Conservation (phyloP, 768 basidiomycete species). For the Ramaria sp. region DNA sequence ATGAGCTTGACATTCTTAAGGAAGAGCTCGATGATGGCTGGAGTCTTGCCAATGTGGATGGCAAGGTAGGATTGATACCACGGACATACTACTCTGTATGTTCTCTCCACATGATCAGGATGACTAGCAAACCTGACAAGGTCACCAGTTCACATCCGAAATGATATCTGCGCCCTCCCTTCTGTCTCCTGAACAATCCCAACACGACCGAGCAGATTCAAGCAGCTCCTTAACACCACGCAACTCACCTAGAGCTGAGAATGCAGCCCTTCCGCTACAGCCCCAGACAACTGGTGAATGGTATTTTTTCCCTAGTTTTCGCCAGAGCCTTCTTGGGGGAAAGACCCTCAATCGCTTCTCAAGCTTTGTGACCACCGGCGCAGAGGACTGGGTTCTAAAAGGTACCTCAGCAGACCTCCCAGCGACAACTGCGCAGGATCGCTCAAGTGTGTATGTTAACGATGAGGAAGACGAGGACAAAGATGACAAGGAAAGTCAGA, state of each 20-base stretch:
- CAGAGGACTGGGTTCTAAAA: constrained; percentile 73
- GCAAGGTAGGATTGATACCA: constrained; percentile 60
- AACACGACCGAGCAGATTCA: constrained; percentile 27
- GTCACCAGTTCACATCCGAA: constrained; percentile 49
- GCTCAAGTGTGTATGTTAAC: constrained; percentile 15
- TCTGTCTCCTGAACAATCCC: constrained; percentile 25
- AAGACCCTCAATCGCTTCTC: constrained; percentile 80
- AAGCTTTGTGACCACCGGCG: constrained; percentile 75
- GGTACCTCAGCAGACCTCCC: constrained; percentile 34
- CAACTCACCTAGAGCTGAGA: constrained; percentile 16
- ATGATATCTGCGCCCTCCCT: constrained; percentile 23
- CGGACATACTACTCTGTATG: constrained; percentile 62
- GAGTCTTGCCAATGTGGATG: constrained; percentile 57
- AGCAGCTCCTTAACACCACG: constrained; percentile 40
- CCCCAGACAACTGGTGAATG: constrained; percentile 69
- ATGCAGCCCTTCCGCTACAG: constrained; percentile 30
- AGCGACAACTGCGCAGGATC: constrained; percentile 13
- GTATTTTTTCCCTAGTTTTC: constrained; percentile 48
- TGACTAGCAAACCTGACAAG: neutral
- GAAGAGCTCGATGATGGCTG: constrained; percentile 70
- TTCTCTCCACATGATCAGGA: constrained; percentile 9
- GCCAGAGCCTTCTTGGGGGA: constrained; percentile 53
- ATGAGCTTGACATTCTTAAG: constrained; percentile 57
- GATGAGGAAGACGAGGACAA: constrained; percentile 6
- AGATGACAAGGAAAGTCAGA: constrained; percentile 27